Percentiles rank a stretch among this genome's conserved stretches.
phyloP scores from a whole-genome alignment of 306 rosid genomes.

The Quercus alba region DNA sequence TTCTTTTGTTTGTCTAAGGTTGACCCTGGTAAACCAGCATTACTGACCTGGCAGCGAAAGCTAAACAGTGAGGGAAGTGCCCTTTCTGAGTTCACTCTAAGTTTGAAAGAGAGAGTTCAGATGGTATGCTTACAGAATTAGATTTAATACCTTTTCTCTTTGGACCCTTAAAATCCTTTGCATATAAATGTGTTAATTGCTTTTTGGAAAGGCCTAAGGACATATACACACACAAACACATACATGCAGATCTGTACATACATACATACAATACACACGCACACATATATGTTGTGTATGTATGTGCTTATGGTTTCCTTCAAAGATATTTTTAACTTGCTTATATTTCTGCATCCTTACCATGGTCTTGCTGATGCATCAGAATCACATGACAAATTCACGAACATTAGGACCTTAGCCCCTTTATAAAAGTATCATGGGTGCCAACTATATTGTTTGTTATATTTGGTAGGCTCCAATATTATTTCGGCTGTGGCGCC shows the following conservation, averaged over 20 bases:
- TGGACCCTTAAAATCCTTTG: not conserved
- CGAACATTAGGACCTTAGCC: not conserved
- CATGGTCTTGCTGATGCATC: not conserved
- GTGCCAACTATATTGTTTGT: constrained; percentile 12
- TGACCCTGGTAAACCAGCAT: constrained; percentile 60
- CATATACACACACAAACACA: not conserved
- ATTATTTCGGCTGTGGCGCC: constrained; percentile 67
- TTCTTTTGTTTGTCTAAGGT: constrained; percentile 34
- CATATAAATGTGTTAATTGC: not conserved
- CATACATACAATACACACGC: not conserved
- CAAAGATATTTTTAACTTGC: not conserved
- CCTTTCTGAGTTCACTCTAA: constrained; percentile 35
- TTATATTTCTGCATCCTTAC: not conserved
- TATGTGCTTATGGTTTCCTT: not conserved
- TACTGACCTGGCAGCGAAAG: constrained; percentile 77
- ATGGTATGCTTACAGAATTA: constrained; percentile 43
- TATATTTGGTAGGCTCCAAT: constrained; percentile 69
- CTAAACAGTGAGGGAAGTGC: constrained; percentile 38
- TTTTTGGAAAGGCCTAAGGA: not conserved
- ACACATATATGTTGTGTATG: not conserved
- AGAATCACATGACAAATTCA: constrained; percentile 3
- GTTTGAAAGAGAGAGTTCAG: constrained; percentile 60
- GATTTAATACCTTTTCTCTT: not conserved
- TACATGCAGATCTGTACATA: not conserved
- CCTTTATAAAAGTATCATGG: not conserved